phyloP scores from a whole-genome alignment of 257 asterid genomes.

The Osmanthus fragrans region DNA sequence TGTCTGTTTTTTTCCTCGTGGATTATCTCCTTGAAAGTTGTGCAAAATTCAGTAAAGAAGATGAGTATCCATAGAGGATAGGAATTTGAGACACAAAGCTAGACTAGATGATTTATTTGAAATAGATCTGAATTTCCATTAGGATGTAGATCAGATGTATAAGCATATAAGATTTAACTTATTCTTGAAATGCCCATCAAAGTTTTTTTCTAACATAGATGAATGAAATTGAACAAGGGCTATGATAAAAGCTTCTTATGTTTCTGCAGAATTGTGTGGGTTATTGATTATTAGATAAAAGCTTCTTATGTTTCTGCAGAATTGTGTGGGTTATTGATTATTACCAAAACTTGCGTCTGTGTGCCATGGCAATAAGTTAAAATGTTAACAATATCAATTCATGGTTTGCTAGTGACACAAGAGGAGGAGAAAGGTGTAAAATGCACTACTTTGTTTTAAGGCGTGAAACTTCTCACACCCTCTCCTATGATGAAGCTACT shows the following conservation, averaged over 20 bases:
- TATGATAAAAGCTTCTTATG: neutral
- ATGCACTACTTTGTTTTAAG: neutral
- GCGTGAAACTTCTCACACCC: conserved; percentile 11
- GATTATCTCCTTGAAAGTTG: conserved; percentile 8
- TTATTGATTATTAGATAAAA: neutral
- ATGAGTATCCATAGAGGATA: neutral
- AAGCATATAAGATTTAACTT: neutral
- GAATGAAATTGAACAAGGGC: neutral
- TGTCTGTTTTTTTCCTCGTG: neutral
- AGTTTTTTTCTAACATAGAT: neutral
- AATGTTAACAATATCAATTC: neutral
- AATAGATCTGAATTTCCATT: neutral
- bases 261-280: neutral
- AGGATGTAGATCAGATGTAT: neutral
- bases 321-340: no score
- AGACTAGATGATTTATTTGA: neutral
- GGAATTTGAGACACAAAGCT: neutral
- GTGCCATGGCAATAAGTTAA: conserved; percentile 1
- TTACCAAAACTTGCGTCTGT: neutral
- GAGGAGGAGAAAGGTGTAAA: neutral
- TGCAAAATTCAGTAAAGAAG: conserved; percentile 8
- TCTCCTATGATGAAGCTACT: neutral
- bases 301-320: no score
- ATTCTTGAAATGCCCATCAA: conserved; percentile 4
- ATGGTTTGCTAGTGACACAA: neutral